A percentile compares a stretch with the other conserved stretches of the same genome.
Evolutionary conservation across 208 protist genomes (phyloP).

Genomic region (Acanthamoeba sp.): DNA sequence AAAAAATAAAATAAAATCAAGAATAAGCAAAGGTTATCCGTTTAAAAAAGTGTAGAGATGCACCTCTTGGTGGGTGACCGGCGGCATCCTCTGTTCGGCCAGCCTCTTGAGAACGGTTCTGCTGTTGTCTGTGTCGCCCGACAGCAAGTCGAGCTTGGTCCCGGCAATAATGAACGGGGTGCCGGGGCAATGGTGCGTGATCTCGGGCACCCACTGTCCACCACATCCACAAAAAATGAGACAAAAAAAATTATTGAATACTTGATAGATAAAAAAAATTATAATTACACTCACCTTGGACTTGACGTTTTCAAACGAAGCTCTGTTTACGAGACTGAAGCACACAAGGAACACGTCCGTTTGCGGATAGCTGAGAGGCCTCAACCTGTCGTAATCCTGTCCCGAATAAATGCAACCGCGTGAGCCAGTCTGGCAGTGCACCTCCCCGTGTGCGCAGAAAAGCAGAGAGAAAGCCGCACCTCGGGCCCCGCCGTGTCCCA

Average conservation of each 20-base stretch:
- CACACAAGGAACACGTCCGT: conserved; percentile 92
- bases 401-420: conserved; percentile 75
- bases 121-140: conserved; percentile 80
- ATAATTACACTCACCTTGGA: conserved; percentile 36
- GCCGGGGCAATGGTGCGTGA: conserved; percentile 64
- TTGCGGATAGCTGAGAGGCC: conserved; percentile 93
- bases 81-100: background rate
- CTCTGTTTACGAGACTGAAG: conserved; percentile 87
- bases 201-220: conserved; percentile 78
- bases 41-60: background rate
- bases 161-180: conserved; percentile 86
- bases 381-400: conserved; percentile 84
- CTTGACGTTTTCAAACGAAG: conserved; percentile 90
- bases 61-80: conserved; percentile 17
- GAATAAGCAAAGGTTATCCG: too few relatives aligned
- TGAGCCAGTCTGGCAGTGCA: background rate
- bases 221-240: background rate
- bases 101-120: conserved; percentile 63
- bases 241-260: background rate
- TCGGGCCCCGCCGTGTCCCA: conserved; percentile 85
- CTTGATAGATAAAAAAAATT: background rate
- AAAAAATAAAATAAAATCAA: too few relatives aligned
- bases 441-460: background rate
- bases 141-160: conserved; percentile 85
- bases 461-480: background rate